phyloP scores from a whole-genome alignment of 805 yeast genomes.

The Metschnikowia kofuensis region DNA sequence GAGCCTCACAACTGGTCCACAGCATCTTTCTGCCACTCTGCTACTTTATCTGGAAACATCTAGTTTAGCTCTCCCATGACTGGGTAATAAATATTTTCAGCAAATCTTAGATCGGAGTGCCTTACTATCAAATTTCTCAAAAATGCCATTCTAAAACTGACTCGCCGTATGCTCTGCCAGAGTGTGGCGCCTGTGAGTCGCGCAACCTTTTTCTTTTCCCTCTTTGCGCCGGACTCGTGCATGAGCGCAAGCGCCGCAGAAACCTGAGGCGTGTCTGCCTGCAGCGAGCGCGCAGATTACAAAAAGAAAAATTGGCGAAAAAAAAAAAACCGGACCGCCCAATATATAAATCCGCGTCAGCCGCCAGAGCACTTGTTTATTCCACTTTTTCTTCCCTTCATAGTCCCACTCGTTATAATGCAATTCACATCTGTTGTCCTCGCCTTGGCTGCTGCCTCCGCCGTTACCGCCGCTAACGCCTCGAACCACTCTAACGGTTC shows the following conservation, averaged over 20 bases:
- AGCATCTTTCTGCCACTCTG: too few species aligned
- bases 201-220: background rate
- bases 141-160: background rate
- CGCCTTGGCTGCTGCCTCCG: conserved; percentile 38
- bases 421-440: conserved; percentile 37
- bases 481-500: conserved; percentile 20
- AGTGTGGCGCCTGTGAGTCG: conserved; percentile 1
- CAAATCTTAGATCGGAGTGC: too few species aligned
- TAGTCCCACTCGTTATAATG: conserved; percentile 24
- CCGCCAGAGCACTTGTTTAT: background rate
- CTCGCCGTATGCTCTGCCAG: conserved; percentile 4
- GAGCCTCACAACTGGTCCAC: too few species aligned
- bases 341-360: conserved; percentile 8
- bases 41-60: too few species aligned
- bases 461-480: conserved; percentile 32
- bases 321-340: background rate
- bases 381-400: conserved; percentile 1
- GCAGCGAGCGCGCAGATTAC: conserved; percentile 2
- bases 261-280: background rate
- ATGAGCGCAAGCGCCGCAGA: background rate
- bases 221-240: background rate
- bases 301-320: too few species aligned
- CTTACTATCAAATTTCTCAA: background rate
- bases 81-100: too few species aligned
- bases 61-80: too few species aligned